A percentile compares a stretch with the other conserved stretches of the same genome.
These are phyloP conservation scores for Triadica sebifera DNA, from an alignment of 345 rosid genomes.

Conservation along the genomic window DNA sequence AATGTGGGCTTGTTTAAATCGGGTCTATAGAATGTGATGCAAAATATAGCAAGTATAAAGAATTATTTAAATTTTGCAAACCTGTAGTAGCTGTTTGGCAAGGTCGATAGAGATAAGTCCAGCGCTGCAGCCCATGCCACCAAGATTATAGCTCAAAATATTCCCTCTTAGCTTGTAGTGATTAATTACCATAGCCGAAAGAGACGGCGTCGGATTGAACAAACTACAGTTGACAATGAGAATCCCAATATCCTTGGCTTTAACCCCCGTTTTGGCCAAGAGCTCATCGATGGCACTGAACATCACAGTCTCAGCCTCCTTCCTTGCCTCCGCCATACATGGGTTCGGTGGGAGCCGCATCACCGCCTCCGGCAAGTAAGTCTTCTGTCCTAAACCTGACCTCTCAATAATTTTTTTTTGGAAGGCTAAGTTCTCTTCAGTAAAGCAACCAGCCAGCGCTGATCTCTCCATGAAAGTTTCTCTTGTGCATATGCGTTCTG, in stretches of 20 bases:
- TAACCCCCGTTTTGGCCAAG: slow-evolving; percentile 54
- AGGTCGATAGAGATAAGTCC: slow-evolving; percentile 69
- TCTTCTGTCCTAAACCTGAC: slow-evolving; percentile 74
- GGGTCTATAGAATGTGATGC: no score
- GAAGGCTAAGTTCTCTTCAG: slow-evolving; percentile 60
- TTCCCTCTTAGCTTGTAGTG: slow-evolving; percentile 72
- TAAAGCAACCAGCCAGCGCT: slow-evolving; percentile 37
- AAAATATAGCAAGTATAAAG: no score
- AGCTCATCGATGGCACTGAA: slow-evolving; percentile 62
- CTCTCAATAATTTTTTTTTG: slow-evolving; percentile 82
- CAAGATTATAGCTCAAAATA: slow-evolving; percentile 58
- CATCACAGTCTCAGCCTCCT: slow-evolving; percentile 65
- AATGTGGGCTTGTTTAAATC: no score
- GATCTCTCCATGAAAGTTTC: slow-evolving; percentile 50
- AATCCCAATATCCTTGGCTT: slow-evolving; percentile 61
- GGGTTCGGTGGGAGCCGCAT: slow-evolving; percentile 52
- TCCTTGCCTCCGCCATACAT: slow-evolving; percentile 61
- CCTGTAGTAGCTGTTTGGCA: slow-evolving; percentile 66
- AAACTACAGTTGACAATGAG: slow-evolving; percentile 63
- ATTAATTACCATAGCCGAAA: slow-evolving; percentile 66
- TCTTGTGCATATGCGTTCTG: slow-evolving; percentile 42
- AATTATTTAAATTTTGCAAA: slow-evolving; percentile 11
- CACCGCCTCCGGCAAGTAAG: slow-evolving; percentile 74
- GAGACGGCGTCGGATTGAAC: slow-evolving; percentile 66
- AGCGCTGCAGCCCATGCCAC: slow-evolving; percentile 79